phyloP scores from a whole-genome alignment of 305 asterid genomes.

The Fraxinus platypoda region DNA sequence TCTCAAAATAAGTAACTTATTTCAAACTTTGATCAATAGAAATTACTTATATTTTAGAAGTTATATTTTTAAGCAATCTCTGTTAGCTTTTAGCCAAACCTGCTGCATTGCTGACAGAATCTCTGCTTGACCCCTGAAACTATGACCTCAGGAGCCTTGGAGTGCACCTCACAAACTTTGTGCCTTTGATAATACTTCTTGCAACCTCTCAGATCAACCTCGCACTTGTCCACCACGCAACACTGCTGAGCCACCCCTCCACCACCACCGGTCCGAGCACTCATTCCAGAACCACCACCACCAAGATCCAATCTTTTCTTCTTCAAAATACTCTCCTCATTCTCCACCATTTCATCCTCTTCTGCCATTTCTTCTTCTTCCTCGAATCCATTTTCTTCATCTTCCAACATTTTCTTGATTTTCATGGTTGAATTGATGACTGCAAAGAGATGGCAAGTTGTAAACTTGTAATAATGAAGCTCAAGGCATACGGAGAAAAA shows the following conservation, averaged over 20 bases:
- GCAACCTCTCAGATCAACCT: constrained; percentile 34
- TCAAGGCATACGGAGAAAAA: constrained; percentile 21
- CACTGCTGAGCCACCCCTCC: constrained; percentile 21
- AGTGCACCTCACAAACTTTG: constrained; percentile 52
- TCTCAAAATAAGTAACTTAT: background rate
- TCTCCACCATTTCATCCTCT: background rate
- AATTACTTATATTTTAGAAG: constrained; percentile 6
- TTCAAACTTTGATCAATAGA: background rate
- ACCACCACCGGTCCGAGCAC: background rate
- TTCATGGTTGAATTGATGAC: constrained; percentile 14
- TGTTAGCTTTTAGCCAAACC: constrained; percentile 27
- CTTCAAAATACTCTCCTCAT: constrained; percentile 29
- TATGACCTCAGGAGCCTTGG: constrained; percentile 47
- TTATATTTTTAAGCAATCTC: background rate
- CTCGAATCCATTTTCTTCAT: constrained; percentile 19
- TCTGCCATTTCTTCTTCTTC: constrained; percentile 10
- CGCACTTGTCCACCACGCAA: constrained; percentile 54
- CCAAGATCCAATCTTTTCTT: constrained; percentile 34
- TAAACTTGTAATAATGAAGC: constrained; percentile 21
- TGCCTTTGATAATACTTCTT: constrained; percentile 56
- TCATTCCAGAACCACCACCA: constrained; percentile 21
- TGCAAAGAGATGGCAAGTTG: constrained; percentile 6
- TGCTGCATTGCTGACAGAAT: constrained; percentile 73
- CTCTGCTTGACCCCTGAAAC: constrained; percentile 48
- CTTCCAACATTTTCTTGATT: constrained; percentile 25